phyloP scores from a whole-genome alignment of 2,329 filamentous ascomycete genomes.

The Epichloe hybrida region DNA sequence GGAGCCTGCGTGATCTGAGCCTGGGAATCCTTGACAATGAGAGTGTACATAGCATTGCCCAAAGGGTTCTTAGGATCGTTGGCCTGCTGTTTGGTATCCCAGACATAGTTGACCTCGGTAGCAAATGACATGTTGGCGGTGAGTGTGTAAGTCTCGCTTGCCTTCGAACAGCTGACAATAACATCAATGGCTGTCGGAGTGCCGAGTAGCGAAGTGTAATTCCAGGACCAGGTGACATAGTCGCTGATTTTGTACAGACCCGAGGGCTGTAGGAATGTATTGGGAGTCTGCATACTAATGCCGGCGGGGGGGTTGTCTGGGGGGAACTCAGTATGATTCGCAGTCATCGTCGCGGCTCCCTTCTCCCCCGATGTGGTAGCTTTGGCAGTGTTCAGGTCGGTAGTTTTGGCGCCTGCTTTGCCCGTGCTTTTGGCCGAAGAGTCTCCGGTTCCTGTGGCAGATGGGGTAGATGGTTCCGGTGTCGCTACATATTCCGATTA shows the following conservation, averaged over 20 bases:
- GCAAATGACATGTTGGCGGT: constrained; percentile 49
- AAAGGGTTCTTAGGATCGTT: constrained; percentile 32
- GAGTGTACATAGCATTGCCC: constrained; percentile 42
- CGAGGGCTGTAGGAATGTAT: constrained; percentile 27
- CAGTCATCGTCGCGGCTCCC: constrained; percentile 13
- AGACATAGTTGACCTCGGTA: constrained; percentile 37
- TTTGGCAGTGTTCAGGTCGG: constrained; percentile 28
- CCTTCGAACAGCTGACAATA: constrained; percentile 40
- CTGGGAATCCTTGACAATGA: constrained; percentile 48
- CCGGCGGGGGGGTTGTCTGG: constrained; percentile 33
- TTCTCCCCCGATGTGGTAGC: constrained; percentile 10
- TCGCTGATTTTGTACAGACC: constrained; percentile 48
- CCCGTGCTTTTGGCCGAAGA: not conserved
- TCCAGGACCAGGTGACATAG: constrained; percentile 47
- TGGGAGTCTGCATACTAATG: constrained; percentile 40
- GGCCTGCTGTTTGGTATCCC: constrained; percentile 43
- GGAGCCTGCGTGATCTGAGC: constrained; percentile 34
- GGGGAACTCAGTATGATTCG: constrained; percentile 27
- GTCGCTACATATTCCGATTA: not conserved
- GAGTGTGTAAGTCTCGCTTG: constrained; percentile 43
- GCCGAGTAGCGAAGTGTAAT: constrained; percentile 47
- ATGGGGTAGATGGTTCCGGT: not conserved
- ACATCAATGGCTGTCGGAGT: constrained; percentile 48
- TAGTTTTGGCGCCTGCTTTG: constrained; percentile 15
- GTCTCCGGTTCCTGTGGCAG: constrained; percentile 6